A percentile compares a stretch with the other conserved stretches of the same genome.
These are phyloP conservation scores for Anisogramma anomala DNA, from an alignment of 2,329 filamentous ascomycete genomes.

Conservation along the genomic window DNA sequence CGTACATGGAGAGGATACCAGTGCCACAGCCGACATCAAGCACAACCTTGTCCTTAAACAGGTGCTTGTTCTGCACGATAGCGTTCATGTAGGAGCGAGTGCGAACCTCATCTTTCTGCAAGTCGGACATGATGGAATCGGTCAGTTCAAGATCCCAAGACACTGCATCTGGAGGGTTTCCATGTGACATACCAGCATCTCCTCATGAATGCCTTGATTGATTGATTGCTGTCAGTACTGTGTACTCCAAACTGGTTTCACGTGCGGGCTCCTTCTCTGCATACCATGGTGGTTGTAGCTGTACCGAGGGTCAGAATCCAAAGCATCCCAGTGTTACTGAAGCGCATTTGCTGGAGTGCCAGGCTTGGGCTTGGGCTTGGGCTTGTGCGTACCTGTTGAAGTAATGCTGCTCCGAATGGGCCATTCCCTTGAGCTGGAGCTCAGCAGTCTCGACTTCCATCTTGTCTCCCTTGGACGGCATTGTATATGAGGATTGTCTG, in stretches of 20 bases:
- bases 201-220: constrained; percentile 75
- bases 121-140: background rate
- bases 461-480: constrained; percentile 33
- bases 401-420: constrained; percentile 96
- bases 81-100: constrained; percentile 95
- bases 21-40: constrained; percentile 97
- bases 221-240: constrained; percentile 9
- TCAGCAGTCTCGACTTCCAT: constrained; percentile 52
- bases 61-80: constrained; percentile 91
- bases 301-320: constrained; percentile 14
- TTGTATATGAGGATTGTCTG: constrained; percentile 15
- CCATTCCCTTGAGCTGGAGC: constrained; percentile 58
- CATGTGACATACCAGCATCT: constrained; percentile 73
- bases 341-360: constrained; percentile 10
- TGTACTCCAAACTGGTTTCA: background rate
- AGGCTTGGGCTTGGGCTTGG: no score
- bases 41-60: constrained; percentile 72
- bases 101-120: constrained; percentile 93
- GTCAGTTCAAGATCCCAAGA: constrained; percentile 17
- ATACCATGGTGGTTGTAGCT: constrained; percentile 98
- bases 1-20: constrained; percentile 95
- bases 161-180: constrained; percentile 1
- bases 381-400: constrained; percentile 80
- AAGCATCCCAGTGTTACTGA: background rate
- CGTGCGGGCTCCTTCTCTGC: constrained; percentile 21